Conservation (phyloP, 768 basidiomycete genomes). For the Paxillus involutus region DNA sequence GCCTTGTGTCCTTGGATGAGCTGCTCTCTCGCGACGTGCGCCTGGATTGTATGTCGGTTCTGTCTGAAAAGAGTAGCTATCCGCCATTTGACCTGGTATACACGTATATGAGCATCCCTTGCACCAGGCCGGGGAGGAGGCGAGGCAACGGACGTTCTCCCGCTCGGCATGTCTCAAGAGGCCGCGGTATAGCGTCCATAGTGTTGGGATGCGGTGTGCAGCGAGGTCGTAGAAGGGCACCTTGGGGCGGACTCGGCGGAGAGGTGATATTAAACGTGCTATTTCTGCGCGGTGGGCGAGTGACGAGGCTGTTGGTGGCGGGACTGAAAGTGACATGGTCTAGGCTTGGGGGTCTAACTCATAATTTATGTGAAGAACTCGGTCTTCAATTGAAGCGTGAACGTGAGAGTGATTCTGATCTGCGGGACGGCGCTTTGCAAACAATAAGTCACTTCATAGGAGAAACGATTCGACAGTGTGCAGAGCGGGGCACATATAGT, state of each 20-base stretch:
- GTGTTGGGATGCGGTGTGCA: slow-evolving; percentile 74
- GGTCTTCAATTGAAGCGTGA: too few relatives aligned
- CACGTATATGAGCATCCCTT: slow-evolving; percentile 1
- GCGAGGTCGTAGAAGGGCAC: slow-evolving; percentile 68
- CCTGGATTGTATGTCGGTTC: slow-evolving; percentile 54
- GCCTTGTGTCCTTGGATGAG: slow-evolving; percentile 61
- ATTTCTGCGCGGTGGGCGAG: slow-evolving; percentile 52
- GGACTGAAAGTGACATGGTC: slow-evolving; percentile 9
- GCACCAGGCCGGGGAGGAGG: background rate
- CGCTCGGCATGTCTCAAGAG: slow-evolving; percentile 57
- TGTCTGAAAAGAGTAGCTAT: slow-evolving; percentile 53
- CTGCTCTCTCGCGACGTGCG: slow-evolving; percentile 43
- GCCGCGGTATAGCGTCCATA: slow-evolving; percentile 75
- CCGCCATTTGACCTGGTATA: slow-evolving; percentile 54
- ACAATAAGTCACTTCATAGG: background rate
- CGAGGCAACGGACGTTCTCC: slow-evolving; percentile 46
- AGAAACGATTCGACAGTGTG: background rate
- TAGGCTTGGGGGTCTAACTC: background rate
- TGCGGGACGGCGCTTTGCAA: background rate
- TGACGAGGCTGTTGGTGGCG: slow-evolving; percentile 29
- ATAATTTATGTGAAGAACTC: background rate
- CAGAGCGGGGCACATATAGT: background rate
- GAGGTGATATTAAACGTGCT: slow-evolving; percentile 50
- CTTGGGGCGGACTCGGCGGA: slow-evolving; percentile 59
- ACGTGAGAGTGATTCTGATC: too few relatives aligned